Evolutionary conservation across 2,329 filamentous ascomycete genomes (phyloP), one percentile per base, ranked within the genome.

Genomic region (Neopestalotiopsis clavispora): DNA sequence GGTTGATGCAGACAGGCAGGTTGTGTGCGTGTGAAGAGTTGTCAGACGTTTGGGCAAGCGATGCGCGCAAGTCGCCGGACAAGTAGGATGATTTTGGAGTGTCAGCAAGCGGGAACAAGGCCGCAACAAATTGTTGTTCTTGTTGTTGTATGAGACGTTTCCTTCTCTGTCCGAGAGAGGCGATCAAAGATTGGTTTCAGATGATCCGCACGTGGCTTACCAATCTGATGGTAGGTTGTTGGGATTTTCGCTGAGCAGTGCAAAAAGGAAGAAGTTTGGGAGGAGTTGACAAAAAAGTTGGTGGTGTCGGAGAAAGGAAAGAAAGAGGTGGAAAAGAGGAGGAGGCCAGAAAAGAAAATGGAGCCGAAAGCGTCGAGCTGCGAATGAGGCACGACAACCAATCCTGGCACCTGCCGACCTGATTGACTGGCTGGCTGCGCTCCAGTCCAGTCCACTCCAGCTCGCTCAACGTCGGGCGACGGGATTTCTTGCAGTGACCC

Each of bases 1-100:
- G 59, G 34, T 38, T 38, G 32, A 38, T 38, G n/a, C 59, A 69
- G 67, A 70, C 71, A 49, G 69, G 49, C 57, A 42, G 28, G 56
- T 61, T 38, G 56, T 7, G 62, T 49, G 42, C 23, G 23, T 28
- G 23, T n/a, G 45, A 20, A 52, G n/a, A 17, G 45, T 52, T 52
- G 45, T 52, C 45, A n/a, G 20, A 52, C 45, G 45, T 52, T 52
- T 52, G 45, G 45, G 20, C 45, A 20, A 52, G 45, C 45, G 45
- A 52, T 52, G 45, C 20, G 45, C 45, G 45, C 45, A n/a, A 28
- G 45, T 52, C 45, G 45, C n/a, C 45, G n/a, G 45, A 23, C 45
- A 52, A 52, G 45, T 38, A 6, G 23, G 10, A 38, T 52, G 45
- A n/a, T 23, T 52, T 52, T n/a, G 17, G 17, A n/a, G 45, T 23